phyloP scores from a whole-genome alignment of 148 eudicot species.

The Cornus suecica region DNA sequence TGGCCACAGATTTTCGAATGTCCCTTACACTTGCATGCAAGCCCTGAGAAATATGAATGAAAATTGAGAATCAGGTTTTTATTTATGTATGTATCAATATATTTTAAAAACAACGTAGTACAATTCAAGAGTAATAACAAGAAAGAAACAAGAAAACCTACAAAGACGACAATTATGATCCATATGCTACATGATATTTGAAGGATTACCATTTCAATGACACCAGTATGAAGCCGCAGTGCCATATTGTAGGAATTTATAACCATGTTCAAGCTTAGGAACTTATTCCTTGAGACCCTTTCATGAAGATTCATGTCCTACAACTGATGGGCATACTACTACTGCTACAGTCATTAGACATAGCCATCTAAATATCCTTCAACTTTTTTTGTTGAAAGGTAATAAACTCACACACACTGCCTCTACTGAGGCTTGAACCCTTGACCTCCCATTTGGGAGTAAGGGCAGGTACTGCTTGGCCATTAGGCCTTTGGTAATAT shows the following conservation, averaged over 20 bases:
- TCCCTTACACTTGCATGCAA: slow-evolving; percentile 56
- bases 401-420: too few relatives aligned
- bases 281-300: background rate
- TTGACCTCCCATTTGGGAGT: too few relatives aligned
- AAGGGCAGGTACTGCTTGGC: too few relatives aligned
- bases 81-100: too few relatives aligned
- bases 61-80: background rate
- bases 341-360: background rate
- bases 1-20: slow-evolving; percentile 56
- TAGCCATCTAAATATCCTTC: background rate
- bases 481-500: too few relatives aligned
- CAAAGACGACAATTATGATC: background rate
- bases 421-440: too few relatives aligned
- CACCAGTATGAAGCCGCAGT: background rate
- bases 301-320: background rate
- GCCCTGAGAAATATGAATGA: slow-evolving; percentile 36
- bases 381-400: background rate
- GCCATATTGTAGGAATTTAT: too few relatives aligned
- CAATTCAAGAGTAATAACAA: background rate
- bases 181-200: background rate
- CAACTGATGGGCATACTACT: background rate
- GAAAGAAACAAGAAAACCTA: background rate
- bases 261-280: slow-evolving; percentile 1
- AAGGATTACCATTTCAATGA: background rate
- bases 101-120: background rate